These are phyloP conservation scores for Fusarium citri DNA, from an alignment of 2,329 filamentous ascomycete genomes.

Conservation along the genomic window DNA sequence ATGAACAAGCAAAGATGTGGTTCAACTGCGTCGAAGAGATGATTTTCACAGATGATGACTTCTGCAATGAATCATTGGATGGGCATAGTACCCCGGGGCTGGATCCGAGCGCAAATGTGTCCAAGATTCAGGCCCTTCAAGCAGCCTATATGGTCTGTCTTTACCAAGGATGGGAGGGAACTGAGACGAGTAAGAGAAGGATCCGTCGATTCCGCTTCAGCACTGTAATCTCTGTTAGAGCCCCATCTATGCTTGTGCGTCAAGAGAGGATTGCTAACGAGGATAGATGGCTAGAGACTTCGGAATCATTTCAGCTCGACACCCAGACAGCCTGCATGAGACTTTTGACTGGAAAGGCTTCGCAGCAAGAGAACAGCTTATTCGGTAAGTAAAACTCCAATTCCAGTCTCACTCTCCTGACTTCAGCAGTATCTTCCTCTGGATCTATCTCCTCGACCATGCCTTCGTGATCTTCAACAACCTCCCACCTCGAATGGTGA, in stretches of 20 bases:
- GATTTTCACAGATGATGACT: not conserved
- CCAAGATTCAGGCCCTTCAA: not conserved
- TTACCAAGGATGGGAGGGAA: slow-evolving; percentile 9
- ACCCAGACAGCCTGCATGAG: not conserved
- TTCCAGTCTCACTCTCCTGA: not conserved
- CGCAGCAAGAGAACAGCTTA: slow-evolving; percentile 3
- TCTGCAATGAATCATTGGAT: not conserved
- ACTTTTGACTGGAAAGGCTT: not conserved
- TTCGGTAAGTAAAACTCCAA: not conserved
- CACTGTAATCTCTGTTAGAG: not conserved
- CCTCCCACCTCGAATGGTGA: not conserved
- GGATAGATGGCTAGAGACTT: not conserved
- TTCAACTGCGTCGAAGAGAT: not conserved
- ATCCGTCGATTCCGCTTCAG: not conserved
- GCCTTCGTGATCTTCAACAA: slow-evolving; percentile 9
- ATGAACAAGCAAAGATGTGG: slow-evolving; percentile 1
- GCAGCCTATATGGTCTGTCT: slow-evolving; percentile 1
- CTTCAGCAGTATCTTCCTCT: not conserved
- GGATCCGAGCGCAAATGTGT: accelerated
- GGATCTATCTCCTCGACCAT: not conserved
- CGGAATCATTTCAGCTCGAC: not conserved
- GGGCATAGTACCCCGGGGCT: accelerated
- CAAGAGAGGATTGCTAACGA: not conserved
- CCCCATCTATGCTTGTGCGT: accelerated
- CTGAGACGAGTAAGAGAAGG: not conserved